Percentiles rank a stretch among this genome's conserved stretches.
Conservation (phyloP, 108 stramenopile genomes). For the Fragilaria radians region DNA sequence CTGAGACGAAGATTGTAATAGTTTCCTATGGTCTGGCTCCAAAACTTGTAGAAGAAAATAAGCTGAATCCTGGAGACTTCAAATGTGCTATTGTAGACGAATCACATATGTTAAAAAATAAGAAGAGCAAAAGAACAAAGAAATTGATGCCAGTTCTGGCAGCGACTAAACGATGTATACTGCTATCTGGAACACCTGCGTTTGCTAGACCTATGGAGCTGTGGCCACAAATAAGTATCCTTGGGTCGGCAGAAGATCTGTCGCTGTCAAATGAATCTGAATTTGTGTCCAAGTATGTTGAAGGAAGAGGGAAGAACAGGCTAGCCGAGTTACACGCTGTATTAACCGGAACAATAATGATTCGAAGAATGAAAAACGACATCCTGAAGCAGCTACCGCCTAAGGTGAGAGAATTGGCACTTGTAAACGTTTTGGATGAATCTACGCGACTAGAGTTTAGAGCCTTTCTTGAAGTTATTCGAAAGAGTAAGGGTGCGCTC, state of each 20-base stretch:
- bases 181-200: conserved; percentile 96
- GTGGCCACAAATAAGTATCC: conserved; percentile 86
- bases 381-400: conserved; percentile 87
- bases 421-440: conserved; percentile 42
- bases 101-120: conserved; percentile 92
- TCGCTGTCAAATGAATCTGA: conserved; percentile 69
- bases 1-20: conserved; percentile 61
- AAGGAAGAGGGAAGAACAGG: conserved; percentile 24
- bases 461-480: conserved; percentile 39
- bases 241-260: conserved; percentile 48
- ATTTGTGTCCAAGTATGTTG: conserved; percentile 78
- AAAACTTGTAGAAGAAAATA: conserved; percentile 34
- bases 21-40: conserved; percentile 79
- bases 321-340: conserved; percentile 87
- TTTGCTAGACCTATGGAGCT: conserved; percentile 90
- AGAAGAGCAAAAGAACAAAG: conserved; percentile 73
- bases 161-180: conserved; percentile 62
- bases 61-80: conserved; percentile 63
- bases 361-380: conserved; percentile 89
- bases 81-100: conserved; percentile 92
- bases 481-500: conserved; percentile 62
- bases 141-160: conserved; percentile 72
- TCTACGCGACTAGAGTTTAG: conserved; percentile 36
- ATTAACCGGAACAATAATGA: conserved; percentile 91
- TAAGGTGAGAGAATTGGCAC: conserved; percentile 71